Conservation (phyloP, 2,329 filamentous ascomycete genomes). For the Rutstroemia sydowiana region DNA sequence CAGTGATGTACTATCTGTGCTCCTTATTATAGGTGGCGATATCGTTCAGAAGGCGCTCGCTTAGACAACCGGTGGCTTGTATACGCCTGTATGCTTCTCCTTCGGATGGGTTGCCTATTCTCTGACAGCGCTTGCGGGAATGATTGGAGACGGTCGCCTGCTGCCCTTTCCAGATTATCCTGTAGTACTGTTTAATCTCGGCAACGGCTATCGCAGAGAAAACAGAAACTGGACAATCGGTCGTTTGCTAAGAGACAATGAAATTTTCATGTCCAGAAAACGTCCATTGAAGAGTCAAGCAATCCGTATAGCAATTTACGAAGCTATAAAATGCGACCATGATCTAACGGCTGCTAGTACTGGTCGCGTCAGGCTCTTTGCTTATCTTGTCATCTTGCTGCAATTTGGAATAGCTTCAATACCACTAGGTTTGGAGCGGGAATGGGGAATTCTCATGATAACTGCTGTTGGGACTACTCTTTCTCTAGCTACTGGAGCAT, state of each 20-base stretch:
- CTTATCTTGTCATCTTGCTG: conserved; percentile 10
- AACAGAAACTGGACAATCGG: conserved; percentile 39
- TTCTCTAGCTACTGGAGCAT: conserved; percentile 29
- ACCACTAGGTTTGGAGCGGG: conserved; percentile 7
- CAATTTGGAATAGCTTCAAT: conserved; percentile 17
- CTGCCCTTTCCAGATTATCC: conserved; percentile 32
- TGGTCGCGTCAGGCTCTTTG: conserved; percentile 19
- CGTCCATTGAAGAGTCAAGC: not conserved
- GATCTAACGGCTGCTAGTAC: not conserved
- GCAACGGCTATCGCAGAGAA: conserved; percentile 31
- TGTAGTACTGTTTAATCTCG: conserved; percentile 32
- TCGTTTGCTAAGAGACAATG: conserved; percentile 34
- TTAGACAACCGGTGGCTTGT: conserved; percentile 23
- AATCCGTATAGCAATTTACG: not conserved
- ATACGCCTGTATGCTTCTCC: conserved; percentile 30
- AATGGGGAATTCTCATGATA: conserved; percentile 33
- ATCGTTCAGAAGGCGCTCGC: conserved; percentile 31
- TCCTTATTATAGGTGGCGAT: conserved; percentile 33
- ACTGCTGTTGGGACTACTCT: conserved; percentile 34
- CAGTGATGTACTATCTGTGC: conserved; percentile 27
- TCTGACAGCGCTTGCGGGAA: conserved; percentile 16
- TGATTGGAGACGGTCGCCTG: conserved; percentile 27
- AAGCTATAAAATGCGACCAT: not conserved
- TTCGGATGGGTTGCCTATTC: conserved; percentile 30
- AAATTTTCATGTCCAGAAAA: conserved; percentile 1